These are phyloP conservation scores for Brasilioporus rufonigricans DNA, from an alignment of 768 basidiomycete genomes.

Conservation along the genomic window DNA sequence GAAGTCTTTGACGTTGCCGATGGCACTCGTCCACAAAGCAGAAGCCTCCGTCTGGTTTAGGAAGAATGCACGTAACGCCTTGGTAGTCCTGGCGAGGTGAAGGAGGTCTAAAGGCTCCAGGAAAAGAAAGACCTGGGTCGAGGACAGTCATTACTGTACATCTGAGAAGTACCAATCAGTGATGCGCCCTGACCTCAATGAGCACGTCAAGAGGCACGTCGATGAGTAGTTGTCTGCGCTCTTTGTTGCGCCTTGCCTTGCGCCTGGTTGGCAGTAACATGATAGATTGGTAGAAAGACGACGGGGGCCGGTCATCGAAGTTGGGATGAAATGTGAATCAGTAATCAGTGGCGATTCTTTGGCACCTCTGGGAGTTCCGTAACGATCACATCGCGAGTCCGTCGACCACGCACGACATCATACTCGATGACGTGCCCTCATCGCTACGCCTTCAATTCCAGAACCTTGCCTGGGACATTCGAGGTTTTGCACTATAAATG, in stretches of 20 bases:
- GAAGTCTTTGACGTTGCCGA: conserved; percentile 21
- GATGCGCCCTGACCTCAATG: conserved; percentile 7
- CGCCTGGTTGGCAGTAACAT: not conserved
- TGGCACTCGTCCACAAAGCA: conserved; percentile 27
- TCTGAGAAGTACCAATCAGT: not conserved
- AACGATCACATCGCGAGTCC: no score
- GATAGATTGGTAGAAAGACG: no score
- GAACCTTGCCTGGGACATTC: no score
- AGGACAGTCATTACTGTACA: not conserved
- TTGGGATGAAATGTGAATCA: no score
- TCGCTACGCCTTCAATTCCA: no score
- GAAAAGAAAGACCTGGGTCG: conserved; percentile 21
- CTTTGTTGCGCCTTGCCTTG: not conserved
- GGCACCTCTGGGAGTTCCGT: no score
- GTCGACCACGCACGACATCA: no score
- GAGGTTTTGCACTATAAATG: no score
- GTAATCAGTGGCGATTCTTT: no score
- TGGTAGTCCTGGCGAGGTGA: conserved; percentile 29
- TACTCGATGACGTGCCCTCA: no score
- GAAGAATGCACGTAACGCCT: conserved; percentile 29
- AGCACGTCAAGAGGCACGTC: conserved; percentile 14
- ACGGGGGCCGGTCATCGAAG: no score
- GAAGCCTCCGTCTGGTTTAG: conserved; percentile 16
- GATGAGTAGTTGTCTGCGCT: not conserved
- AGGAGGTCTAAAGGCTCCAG: conserved; percentile 34